Base-by-base conservation (phyloP, 192 early-diverging fungal genomes). In the Backusella macrospora region DNA sequence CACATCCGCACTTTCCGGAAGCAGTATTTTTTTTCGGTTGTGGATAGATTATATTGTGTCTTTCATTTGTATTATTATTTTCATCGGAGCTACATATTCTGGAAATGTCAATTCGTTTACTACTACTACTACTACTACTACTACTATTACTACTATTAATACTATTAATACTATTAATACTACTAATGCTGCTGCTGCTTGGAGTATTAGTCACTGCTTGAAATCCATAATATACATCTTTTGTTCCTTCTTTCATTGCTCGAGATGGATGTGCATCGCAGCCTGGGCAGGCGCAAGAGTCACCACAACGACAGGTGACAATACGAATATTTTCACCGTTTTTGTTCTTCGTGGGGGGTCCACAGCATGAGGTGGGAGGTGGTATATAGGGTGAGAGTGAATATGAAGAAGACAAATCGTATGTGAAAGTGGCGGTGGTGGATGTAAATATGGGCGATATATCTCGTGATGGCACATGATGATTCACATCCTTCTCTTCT, bases 1-100 rank as follows among this genome's bases (percentile, higher is more conserved):
- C 88, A 70, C 88, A 90, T 65, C 82, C 85, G 70, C 88, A 90
- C n/a, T 43, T 16, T 14, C 37, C 69, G 44, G 48, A 10, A 40
- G 40, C 38, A 23, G 37, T 38, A 59, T 21, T 26, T 4, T 26
- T 23, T 59, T 52, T 16, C 2, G 29, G 34, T 23, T 29, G 12
- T 52, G 16, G 45, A 66, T 40, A 13, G 65, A 8, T 8, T 23
- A 63, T 64, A 37, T 42, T 43, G 39, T 23, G 47, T 3, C 21
- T 62, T 16, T 66, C 55, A 40, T 72, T 67, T 15, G 21, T 70
- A 34, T 75, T 15, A 21, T 40, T 67, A 6, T 69, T 18, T 42
- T 23, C 14, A 4, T 34, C 14, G n/a, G 64, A 44, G 6, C 16
- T 62, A 42, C 62, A 73, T n/a, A 65, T 73, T 14, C 38, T 14